phyloP scores from a whole-genome alignment of 208 protist species.

The Wallacemonas sp. region DNA sequence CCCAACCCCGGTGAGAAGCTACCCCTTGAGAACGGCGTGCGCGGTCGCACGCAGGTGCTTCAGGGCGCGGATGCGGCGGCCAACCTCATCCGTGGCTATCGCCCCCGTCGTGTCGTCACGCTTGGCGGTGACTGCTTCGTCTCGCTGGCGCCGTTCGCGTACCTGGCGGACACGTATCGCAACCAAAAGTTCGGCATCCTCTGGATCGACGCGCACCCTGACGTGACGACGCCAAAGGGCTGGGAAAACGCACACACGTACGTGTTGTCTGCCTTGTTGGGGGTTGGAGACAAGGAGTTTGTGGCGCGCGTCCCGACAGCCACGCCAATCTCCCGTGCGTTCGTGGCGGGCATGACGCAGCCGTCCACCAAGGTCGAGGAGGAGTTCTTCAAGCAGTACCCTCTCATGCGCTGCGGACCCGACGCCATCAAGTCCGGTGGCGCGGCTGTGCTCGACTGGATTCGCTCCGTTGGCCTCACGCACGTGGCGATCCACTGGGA shows the following conservation, averaged over 20 bases:
- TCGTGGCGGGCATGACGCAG: slow-evolving; percentile 27
- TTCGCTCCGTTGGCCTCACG: slow-evolving; percentile 28
- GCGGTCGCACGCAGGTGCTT: slow-evolving; percentile 12
- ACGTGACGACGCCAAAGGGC: slow-evolving; percentile 26
- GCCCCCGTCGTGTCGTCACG: slow-evolving; percentile 25
- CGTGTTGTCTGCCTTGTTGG: slow-evolving; percentile 21
- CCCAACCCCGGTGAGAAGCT: slow-evolving; percentile 2
- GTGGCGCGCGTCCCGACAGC: slow-evolving; percentile 5
- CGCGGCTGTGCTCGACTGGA: slow-evolving; percentile 23
- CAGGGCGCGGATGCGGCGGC: background rate
- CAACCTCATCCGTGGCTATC: slow-evolving; percentile 18
- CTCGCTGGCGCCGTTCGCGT: slow-evolving; percentile 36
- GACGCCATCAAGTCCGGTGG: slow-evolving; percentile 7
- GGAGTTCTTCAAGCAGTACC: slow-evolving; percentile 21
- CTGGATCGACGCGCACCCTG: slow-evolving; percentile 39
- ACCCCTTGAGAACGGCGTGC: slow-evolving; percentile 11
- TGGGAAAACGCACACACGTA: slow-evolving; percentile 30
- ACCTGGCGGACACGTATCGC: slow-evolving; percentile 25
- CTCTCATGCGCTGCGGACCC: slow-evolving; percentile 12
- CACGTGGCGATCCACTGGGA: slow-evolving; percentile 36
- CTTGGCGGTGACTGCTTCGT: slow-evolving; percentile 39
- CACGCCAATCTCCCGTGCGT: slow-evolving; percentile 17
- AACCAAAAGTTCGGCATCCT: slow-evolving; percentile 31
- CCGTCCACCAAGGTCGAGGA: slow-evolving; percentile 12
- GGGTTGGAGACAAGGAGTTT: slow-evolving; percentile 22